Evolutionary conservation across 2,329 filamentous ascomycete genomes (phyloP), one percentile per base, ranked within the genome.

Genomic region (Sporothrix brunneoviolacea): DNA sequence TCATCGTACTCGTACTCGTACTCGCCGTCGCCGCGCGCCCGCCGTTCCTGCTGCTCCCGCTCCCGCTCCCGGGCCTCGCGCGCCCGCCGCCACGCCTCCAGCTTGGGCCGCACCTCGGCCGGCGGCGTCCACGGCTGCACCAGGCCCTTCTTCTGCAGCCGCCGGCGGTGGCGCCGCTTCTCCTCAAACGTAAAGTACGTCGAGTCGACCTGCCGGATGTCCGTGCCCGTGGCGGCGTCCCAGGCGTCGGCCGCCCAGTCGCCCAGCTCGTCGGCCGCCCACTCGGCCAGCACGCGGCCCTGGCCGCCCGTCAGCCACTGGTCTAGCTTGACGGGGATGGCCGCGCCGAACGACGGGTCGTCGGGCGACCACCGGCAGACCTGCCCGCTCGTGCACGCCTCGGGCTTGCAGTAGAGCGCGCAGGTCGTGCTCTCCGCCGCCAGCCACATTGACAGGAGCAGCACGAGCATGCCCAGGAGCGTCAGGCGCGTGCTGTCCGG

Each of bases 251-350:
- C 75, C 19, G 67, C 43, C 54, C 67, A 60, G 57, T 82, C 79
- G 7, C 65, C 63, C 2, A 71, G 54, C 32, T 77, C 70, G 44
- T 79, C 72, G 4, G 60, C 58, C 2, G 68, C 55, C 38, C 64
- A 61, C n/a, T 61, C 61, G 13, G 65, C 62, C 4, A 71, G 38
- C 2, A 55, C 58, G 33, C 75, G 73, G 5, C 75, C 75, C 30
- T 64, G 65, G 1, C 79, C 79, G 15, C 75, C 73, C 0, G 76
- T 77, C 8, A 69, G 60, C 79, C 79, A 83, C 57, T 83, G 72
- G 60, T 84, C 80, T 12, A 83, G 59, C 65, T 83, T 83, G 51
- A 80, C 73, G 3, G 80, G 80, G 40, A 83, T 69, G 1, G 79
- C 76, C 35, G 68, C 70, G n/a, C 79, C 80, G 62, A 80, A 83